phyloP scores from a whole-genome alignment of 768 basidiomycete species.

The Auricularia heimuer region DNA sequence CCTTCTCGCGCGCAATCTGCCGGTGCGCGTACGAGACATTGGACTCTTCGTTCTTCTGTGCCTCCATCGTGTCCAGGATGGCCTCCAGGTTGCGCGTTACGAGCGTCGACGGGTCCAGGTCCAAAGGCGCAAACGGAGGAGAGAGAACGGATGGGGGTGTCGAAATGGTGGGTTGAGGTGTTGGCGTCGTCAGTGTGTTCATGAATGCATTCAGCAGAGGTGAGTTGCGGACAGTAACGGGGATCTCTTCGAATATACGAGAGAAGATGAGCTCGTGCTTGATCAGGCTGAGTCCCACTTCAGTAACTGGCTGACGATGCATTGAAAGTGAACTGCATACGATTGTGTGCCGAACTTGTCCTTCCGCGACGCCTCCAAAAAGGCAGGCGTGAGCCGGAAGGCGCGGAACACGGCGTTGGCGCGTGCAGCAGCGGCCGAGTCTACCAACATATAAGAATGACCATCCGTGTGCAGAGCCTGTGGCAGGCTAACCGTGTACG shows the following conservation, averaged over 20 bases:
- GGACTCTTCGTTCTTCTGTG: constrained; percentile 82
- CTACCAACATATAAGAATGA: constrained; percentile 28
- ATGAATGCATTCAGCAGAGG: constrained; percentile 73
- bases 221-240: constrained; percentile 76
- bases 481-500: constrained; percentile 58
- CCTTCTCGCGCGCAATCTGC: constrained; percentile 80
- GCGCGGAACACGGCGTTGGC: constrained; percentile 87
- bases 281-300: constrained; percentile 45
- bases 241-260: constrained; percentile 76
- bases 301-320: constrained; percentile 4
- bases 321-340: constrained; percentile 31
- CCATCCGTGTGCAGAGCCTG: constrained; percentile 13
- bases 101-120: constrained; percentile 56
- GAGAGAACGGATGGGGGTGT: constrained; percentile 29
- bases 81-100: constrained; percentile 72
- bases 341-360: constrained; percentile 77
- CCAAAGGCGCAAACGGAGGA: constrained; percentile 44
- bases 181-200: constrained; percentile 44
- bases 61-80: constrained; percentile 77
- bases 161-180: constrained; percentile 17
- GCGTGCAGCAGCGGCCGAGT: constrained; percentile 65
- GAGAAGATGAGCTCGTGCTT: constrained; percentile 77
- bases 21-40: constrained; percentile 82
- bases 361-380: constrained; percentile 73
- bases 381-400: constrained; percentile 70